Evolutionary conservation across 257 asterid genomes (phyloP), one percentile per base, ranked within the genome.

Genomic region (Capsicum chinense): DNA sequence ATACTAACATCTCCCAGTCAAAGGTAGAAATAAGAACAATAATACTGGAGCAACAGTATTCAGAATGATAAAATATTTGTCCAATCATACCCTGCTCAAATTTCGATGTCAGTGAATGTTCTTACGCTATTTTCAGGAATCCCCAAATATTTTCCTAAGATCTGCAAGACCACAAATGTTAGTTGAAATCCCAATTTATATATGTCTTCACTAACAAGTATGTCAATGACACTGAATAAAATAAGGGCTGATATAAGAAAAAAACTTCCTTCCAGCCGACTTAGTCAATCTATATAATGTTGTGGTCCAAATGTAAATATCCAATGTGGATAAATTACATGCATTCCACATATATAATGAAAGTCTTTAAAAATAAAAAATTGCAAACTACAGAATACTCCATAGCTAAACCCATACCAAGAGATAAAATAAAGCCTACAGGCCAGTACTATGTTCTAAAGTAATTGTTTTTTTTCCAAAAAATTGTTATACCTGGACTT

Each of bases 31-130:
- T 26, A 26, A 26, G 33, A 26, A 26, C 2, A 26, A 26, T 26
- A 26, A 26, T 26, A 26, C 2, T 26, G 2, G 33, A 26, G 33
- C 33, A 26, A 26, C 33, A 26, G 2, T 26, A 26, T 26, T 26
- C 33, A 26, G 33, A 26, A 26, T 1, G 33, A 26, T 26, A 26
- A 79, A 71, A 37, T 17, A 70, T 54, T 37, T 17, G 64, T 16
- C 9, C 71, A 58, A 85, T 48, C 88, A 85, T 93, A 97, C 99
- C 98, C 91, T 54, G 99, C 95, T 86, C 98, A 98, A 83, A 97
- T 97, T 89, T 97, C 99, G 68, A 98, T 97, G 90, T 97, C 98
- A 44, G 99, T 84, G 76, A 88, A 97, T n/a, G 99, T 97, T 85
- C 94, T 93, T 83, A 97, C 91, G 21, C 92, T 93, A 85, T 93